phyloP scores from a whole-genome alignment of 768 basidiomycete species.

The Termitomyces sp. region DNA sequence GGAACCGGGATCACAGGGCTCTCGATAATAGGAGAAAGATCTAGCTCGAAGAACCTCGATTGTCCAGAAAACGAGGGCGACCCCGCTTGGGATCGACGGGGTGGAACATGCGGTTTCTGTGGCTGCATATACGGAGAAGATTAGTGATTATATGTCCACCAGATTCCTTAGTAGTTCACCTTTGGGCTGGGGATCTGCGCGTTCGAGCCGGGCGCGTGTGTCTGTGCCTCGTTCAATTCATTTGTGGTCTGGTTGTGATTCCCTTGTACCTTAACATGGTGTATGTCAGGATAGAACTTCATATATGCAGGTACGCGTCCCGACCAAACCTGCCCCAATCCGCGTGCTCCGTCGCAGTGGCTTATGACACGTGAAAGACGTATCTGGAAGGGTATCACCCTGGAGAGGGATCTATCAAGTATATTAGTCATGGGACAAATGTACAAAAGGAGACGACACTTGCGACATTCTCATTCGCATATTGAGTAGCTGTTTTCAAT shows the following conservation, averaged over 20 bases:
- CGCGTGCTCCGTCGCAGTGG: not conserved
- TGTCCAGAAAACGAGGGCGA: conserved; percentile 6
- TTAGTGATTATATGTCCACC: not conserved
- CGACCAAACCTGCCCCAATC: not conserved
- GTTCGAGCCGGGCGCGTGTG: too few relatives aligned
- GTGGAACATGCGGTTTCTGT: not conserved
- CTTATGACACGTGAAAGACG: not conserved
- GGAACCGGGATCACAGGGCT: not conserved
- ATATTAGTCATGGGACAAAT: not conserved
- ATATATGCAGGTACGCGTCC: not conserved
- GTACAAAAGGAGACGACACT: not conserved
- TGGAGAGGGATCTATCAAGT: not conserved
- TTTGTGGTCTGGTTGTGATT: not conserved
- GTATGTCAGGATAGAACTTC: not conserved
- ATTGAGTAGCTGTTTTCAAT: not conserved
- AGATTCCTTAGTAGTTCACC: not conserved
- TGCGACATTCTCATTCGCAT: not conserved
- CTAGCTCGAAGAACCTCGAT: conserved; percentile 12
- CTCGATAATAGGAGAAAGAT: conserved; percentile 15
- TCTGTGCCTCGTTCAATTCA: not conserved
- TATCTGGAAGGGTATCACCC: not conserved
- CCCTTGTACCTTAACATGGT: not conserved
- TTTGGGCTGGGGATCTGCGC: not conserved
- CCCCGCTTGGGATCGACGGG: not conserved
- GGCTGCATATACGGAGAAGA: not conserved